phyloP scores from a whole-genome alignment of 768 basidiomycete species.

The Lactarius sanguifluus region DNA sequence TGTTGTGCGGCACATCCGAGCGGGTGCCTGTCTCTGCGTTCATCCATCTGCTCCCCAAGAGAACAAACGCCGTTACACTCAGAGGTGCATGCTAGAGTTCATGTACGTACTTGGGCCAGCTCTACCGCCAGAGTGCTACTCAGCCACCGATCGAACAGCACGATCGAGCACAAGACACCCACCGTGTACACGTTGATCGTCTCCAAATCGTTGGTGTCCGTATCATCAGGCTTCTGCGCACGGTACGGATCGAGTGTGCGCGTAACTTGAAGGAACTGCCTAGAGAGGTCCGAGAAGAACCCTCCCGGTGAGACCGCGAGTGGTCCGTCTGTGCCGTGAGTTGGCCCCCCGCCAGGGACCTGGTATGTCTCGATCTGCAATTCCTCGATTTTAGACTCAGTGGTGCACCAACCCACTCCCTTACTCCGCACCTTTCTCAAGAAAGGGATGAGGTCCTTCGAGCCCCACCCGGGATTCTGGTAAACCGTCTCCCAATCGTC shows the following conservation, averaged over 20 bases:
- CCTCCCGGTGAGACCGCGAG: conserved; percentile 39
- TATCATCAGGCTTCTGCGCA: conserved; percentile 22
- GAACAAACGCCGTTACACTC: not conserved
- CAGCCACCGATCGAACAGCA: not conserved
- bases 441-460: conserved; percentile 54
- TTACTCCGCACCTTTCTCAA: conserved; percentile 48
- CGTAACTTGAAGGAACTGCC: conserved; percentile 34
- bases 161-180: not conserved
- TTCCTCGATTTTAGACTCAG: not conserved
- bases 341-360: conserved; percentile 32
- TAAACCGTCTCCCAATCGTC: conserved; percentile 52
- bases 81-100: not conserved
- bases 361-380: conserved; percentile 43
- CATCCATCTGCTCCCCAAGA: conserved; percentile 46
- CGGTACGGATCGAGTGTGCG: conserved; percentile 30
- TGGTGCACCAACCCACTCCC: not conserved
- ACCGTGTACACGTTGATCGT: conserved; percentile 33
- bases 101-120: conserved; percentile 37
- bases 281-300: conserved; percentile 31
- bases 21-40: conserved; percentile 45
- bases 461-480: conserved; percentile 61
- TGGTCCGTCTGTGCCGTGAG: conserved; percentile 50
- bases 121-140: conserved; percentile 17
- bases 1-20: conserved; percentile 40
- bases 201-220: conserved; percentile 30